phyloP scores from a whole-genome alignment of 768 basidiomycete genomes.

The Tylopilus balloui region DNA sequence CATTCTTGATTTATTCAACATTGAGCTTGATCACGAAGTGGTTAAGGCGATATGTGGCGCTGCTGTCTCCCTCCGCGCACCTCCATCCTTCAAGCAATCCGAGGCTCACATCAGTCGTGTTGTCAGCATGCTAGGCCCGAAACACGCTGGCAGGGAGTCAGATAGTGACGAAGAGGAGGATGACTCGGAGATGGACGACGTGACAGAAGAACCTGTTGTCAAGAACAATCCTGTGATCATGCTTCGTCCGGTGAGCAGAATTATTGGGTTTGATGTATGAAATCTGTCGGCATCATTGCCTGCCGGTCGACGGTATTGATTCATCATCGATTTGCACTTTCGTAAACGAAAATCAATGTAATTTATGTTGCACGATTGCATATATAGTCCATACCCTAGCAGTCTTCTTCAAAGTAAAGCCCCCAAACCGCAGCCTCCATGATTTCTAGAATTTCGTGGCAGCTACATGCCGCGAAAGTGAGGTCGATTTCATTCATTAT shows the following conservation, averaged over 20 bases:
- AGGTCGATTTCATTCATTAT: too few relatives aligned
- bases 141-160: constrained; percentile 45
- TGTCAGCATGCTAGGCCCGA: constrained; percentile 60
- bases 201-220: constrained; percentile 35
- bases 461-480: too few relatives aligned
- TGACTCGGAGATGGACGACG: constrained; percentile 47
- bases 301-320: neutral
- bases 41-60: constrained; percentile 52
- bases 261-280: constrained; percentile 50
- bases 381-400: constrained; percentile 6
- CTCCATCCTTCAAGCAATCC: constrained; percentile 40
- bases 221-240: constrained; percentile 51
- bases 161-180: constrained; percentile 59
- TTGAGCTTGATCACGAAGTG: constrained; percentile 65
- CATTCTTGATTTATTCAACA: constrained; percentile 87
- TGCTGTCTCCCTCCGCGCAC: constrained; percentile 46
- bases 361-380: constrained; percentile 20
- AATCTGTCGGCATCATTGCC: neutral
- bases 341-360: constrained; percentile 9
- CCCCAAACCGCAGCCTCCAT: neutral
- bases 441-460: too few relatives aligned
- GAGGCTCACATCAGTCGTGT: constrained; percentile 43
- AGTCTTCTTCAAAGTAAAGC: neutral
- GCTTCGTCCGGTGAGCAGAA: constrained; percentile 53
- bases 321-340: neutral